Evolutionary conservation across 2,329 filamentous ascomycete species (phyloP).

Genomic region (Cordyceps tenuipes): DNA sequence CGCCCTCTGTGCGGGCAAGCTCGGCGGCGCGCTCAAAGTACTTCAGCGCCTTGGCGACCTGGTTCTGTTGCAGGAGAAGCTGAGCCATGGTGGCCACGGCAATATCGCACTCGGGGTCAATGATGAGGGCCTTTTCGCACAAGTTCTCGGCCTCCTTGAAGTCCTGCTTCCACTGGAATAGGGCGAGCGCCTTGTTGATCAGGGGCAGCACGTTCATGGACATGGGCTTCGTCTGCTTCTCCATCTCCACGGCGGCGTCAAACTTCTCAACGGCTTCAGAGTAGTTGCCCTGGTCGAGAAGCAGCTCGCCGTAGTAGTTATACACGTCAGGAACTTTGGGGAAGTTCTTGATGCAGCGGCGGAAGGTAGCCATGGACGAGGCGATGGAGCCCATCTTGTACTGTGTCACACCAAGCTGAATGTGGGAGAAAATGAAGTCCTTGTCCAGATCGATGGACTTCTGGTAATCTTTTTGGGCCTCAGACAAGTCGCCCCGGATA

Average conservation of each 20-base stretch:
- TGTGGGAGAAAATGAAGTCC: conserved; percentile 98
- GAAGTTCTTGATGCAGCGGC: conserved; percentile 97
- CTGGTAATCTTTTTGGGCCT: conserved; percentile 97
- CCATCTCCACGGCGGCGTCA: conserved; percentile 96
- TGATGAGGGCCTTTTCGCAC: conserved; percentile 94
- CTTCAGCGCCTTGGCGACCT: conserved; percentile 86
- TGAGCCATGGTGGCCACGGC: conserved; percentile 98
- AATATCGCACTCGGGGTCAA: conserved; percentile 97
- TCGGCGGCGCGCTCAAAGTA: conserved; percentile 97
- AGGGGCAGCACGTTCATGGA: conserved; percentile 96
- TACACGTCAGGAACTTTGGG: conserved; percentile 94
- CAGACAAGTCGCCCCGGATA: conserved; percentile 87
- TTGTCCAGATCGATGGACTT: conserved; percentile 96
- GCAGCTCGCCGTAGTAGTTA: conserved; percentile 97
- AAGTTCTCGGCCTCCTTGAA: conserved; percentile 91
- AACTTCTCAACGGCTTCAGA: conserved; percentile 96
- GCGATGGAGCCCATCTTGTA: conserved; percentile 99
- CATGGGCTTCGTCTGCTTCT: conserved; percentile 87
- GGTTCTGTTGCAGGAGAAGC: conserved; percentile 92
- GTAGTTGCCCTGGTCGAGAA: conserved; percentile 94
- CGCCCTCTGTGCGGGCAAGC: conserved; percentile 85
- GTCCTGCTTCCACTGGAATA: conserved; percentile 98
- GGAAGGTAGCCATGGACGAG: conserved; percentile 97
- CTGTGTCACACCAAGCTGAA: conserved; percentile 96
- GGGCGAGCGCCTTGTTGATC: conserved; percentile 94